A percentile compares a stretch with the other conserved stretches of the same genome.
phyloP scores from a whole-genome alignment of 1,139 yeast genomes.

The Yamadazyma jaroonii region DNA sequence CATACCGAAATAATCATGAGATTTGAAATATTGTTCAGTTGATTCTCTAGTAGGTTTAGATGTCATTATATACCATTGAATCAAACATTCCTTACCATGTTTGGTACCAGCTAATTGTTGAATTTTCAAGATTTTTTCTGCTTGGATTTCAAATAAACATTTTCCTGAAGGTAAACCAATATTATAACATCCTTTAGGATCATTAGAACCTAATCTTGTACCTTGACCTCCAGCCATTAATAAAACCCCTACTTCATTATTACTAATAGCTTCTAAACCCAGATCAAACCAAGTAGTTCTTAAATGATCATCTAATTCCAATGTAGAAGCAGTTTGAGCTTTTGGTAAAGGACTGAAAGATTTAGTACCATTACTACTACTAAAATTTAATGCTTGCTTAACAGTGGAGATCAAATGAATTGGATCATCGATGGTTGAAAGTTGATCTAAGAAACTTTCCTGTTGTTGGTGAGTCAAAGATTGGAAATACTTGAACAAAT shows the following conservation, averaged over 20 bases:
- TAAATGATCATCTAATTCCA: conserved; percentile 32
- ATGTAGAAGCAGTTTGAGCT: conserved; percentile 47
- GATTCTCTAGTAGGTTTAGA: conserved; percentile 80
- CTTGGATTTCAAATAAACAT: conserved; percentile 88
- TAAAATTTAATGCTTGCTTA: conserved; percentile 43
- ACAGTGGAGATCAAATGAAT: conserved; percentile 41
- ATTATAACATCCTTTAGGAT: conserved; percentile 92
- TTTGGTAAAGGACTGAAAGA: conserved; percentile 51
- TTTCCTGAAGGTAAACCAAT: conserved; percentile 81
- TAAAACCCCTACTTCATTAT: conserved; percentile 80
- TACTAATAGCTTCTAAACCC: conserved; percentile 69
- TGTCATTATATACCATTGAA: conserved; percentile 95
- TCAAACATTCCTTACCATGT: conserved; percentile 22
- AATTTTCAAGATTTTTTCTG: conserved; percentile 71
- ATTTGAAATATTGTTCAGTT: conserved; percentile 70
- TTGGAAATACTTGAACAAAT: conserved; percentile 42
- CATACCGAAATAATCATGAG: conserved; percentile 71
- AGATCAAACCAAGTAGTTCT: conserved; percentile 46
- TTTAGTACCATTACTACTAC: conserved; percentile 28
- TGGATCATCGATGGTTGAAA: conserved; percentile 43
- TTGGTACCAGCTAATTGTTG: conserved; percentile 52
- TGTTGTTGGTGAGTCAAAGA: conserved; percentile 30
- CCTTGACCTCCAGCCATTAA: conserved; percentile 99
- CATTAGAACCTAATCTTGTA: conserved; percentile 82
- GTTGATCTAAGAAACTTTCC: conserved; percentile 31